Evolutionary conservation across 345 rosid species (phyloP), one percentile per base, ranked within the genome.

Genomic region (Lepidium didymum): DNA sequence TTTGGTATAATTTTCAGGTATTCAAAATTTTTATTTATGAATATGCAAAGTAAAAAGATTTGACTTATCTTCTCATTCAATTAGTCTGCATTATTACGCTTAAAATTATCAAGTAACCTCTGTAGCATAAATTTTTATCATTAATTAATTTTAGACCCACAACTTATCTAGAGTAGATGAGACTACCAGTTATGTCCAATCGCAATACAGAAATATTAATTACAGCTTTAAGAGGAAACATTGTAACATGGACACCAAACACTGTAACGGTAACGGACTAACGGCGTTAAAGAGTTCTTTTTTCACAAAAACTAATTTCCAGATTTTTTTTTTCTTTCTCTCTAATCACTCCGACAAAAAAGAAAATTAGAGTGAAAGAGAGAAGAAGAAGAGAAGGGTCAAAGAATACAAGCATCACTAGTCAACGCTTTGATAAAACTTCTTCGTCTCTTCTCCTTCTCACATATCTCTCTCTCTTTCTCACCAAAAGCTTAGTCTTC

Each of bases 341-440:
- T 16, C 4, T 11, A 57, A 33, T 55, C 21, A 27, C 31, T 27
- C 31, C 31, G 31, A 27, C 31, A 27, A 27, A 27, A 27, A 51
- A 34, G 25, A 52, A 40, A 69, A 47, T 29, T 45, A 6, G 14
- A 46, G 27, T 25, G 58, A 41, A 43, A 16, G 54, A n/a, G 76
- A 57, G 54, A 75, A 69, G 63, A 44, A 68, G 12, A 33, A 65
- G 63, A 76, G 82, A 81, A 79, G 57, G 73, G 88, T 83, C 83
- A 79, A 77, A 72, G 61, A 40, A 74, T 35, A 73, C 81, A 54
- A 75, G 52, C 74, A 77, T 82, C 76, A 67, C 74, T 74, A 74
- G 87, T 86, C 92, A 84, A 84, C 82, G 83, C 35, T 23, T 80
- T 75, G 83, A 84, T 80, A 73, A 71, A 81, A 76, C 78, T 33